Conservation (phyloP, 768 basidiomycete species). For the Piloderma croceum region DNA sequence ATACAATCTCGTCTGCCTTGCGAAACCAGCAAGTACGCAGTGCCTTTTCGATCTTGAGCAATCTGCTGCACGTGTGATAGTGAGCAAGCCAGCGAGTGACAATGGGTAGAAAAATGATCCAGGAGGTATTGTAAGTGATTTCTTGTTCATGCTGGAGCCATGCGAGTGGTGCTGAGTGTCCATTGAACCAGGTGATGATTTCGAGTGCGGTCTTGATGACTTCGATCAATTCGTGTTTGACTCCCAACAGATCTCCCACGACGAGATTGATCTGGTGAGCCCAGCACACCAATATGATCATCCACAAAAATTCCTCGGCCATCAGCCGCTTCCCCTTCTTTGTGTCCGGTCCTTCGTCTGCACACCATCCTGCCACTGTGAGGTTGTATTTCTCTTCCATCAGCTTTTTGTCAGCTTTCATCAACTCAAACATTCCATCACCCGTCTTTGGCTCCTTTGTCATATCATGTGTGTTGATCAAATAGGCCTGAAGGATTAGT, state of each 20-base stretch:
- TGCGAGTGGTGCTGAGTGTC: constrained; percentile 19
- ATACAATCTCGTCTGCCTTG: constrained; percentile 7
- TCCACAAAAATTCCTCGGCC: constrained; percentile 2
- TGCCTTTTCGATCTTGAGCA: constrained; percentile 12
- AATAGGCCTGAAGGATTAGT: constrained; percentile 11
- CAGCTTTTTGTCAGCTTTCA: constrained; percentile 20
- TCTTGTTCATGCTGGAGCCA: constrained; percentile 7
- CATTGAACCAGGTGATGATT: constrained; percentile 27
- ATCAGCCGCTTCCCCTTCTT: constrained; percentile 18
- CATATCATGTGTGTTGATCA: constrained; percentile 18
- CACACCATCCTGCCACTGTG: constrained; percentile 17
- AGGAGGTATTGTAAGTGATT: constrained; percentile 6
- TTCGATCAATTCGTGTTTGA: constrained; percentile 8
- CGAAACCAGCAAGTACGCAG: constrained; percentile 9
- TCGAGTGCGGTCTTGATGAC: constrained; percentile 12
- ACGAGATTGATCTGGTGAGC: constrained; percentile 26
- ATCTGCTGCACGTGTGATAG: constrained; percentile 11
- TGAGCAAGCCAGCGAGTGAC: constrained; percentile 19
- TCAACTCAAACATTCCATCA: constrained; percentile 17
- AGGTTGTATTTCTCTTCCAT: constrained; percentile 12
- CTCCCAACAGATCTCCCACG: constrained; percentile 24
- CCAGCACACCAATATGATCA: constrained; percentile 19
- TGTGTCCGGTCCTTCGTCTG: constrained; percentile 21
- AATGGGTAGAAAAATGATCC: constrained; percentile 10
- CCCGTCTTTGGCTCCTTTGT: constrained; percentile 21